Conservation (phyloP, 2,329 filamentous ascomycete genomes). For the Talaromyces sp. region DNA sequence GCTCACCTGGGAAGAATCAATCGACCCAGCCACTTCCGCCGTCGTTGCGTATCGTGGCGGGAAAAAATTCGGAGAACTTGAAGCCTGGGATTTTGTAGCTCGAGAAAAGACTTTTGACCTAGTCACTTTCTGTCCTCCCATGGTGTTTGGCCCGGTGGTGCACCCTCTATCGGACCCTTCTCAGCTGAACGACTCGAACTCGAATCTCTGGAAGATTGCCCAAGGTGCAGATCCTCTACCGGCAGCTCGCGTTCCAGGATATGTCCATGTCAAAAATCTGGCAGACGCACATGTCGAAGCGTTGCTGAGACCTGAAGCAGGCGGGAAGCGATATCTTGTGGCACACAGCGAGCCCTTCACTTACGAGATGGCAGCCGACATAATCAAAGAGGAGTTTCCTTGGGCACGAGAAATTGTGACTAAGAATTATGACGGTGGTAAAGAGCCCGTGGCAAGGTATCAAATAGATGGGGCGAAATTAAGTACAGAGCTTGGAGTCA, state of each 20-base stretch:
- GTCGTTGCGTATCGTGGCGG: slow-evolving; percentile 10
- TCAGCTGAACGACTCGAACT: slow-evolving; percentile 41
- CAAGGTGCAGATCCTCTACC: slow-evolving; percentile 34
- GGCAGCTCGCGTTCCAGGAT: slow-evolving; percentile 21
- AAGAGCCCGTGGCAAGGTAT: not conserved
- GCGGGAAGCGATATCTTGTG: slow-evolving; percentile 32
- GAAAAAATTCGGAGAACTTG: slow-evolving; percentile 13
- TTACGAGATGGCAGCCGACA: slow-evolving; percentile 40
- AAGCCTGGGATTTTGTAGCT: slow-evolving; percentile 29
- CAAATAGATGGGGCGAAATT: not conserved
- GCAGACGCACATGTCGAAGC: slow-evolving; percentile 42
- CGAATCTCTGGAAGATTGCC: slow-evolving; percentile 38
- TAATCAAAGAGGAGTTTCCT: slow-evolving; percentile 38
- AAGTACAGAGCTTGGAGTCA: slow-evolving; percentile 4
- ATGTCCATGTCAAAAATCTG: slow-evolving; percentile 46
- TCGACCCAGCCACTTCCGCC: not conserved
- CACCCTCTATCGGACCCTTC: slow-evolving; percentile 32
- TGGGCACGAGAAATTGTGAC: slow-evolving; percentile 20
- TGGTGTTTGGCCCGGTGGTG: slow-evolving; percentile 42
- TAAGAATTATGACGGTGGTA: slow-evolving; percentile 19
- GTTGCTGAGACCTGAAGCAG: slow-evolving; percentile 28
- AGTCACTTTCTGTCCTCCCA: slow-evolving; percentile 43
- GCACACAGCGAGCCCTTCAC: slow-evolving; percentile 42
- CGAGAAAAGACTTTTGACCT: slow-evolving; percentile 37
- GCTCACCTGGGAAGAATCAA: slow-evolving; percentile 8